These are phyloP conservation scores for Fusarium sp. DNA, from an alignment of 2,329 filamentous ascomycete species.

Conservation along the genomic window DNA sequence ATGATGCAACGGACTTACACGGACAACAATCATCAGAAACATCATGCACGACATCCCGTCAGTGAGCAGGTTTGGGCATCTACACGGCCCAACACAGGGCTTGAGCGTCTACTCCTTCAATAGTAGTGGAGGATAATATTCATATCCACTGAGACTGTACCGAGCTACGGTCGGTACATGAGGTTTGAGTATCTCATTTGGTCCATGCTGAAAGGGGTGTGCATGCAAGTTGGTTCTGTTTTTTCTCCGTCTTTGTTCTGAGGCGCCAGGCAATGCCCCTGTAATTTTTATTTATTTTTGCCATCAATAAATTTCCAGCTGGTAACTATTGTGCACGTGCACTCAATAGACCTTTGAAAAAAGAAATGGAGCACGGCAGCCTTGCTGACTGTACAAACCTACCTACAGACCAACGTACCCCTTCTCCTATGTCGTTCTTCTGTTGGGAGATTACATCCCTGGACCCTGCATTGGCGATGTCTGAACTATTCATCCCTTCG, in stretches of 20 bases:
- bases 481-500: slow-evolving; percentile 26
- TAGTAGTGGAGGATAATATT: slow-evolving; percentile 24
- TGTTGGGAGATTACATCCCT: slow-evolving; percentile 44
- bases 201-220: slow-evolving; percentile 18
- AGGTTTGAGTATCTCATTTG: slow-evolving; percentile 14
- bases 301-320: slow-evolving; percentile 4
- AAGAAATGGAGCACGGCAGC: neutral
- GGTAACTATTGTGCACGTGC: slow-evolving; percentile 25
- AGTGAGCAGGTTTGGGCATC: slow-evolving; percentile 36
- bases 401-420: slow-evolving; percentile 1
- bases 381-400: slow-evolving; percentile 6
- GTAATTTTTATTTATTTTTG: slow-evolving; percentile 15
- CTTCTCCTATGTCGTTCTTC: slow-evolving; percentile 42
- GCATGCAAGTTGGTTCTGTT: neutral
- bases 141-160: slow-evolving; percentile 20
- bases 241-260: slow-evolving; percentile 9
- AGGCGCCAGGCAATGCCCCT: slow-evolving; percentile 9
- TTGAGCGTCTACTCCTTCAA: slow-evolving; percentile 28
- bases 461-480: slow-evolving; percentile 36
- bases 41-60: slow-evolving; percentile 40
- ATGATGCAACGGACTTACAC: slow-evolving; percentile 6
- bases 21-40: slow-evolving; percentile 16
- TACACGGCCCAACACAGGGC: slow-evolving; percentile 37
- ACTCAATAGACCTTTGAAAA: slow-evolving; percentile 12
- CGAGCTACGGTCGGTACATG: slow-evolving; percentile 28